Percentiles rank a stretch among this genome's conserved stretches.
phyloP scores from a whole-genome alignment of 2,329 filamentous ascomycete species.

The Colletotrichum tanaceti region DNA sequence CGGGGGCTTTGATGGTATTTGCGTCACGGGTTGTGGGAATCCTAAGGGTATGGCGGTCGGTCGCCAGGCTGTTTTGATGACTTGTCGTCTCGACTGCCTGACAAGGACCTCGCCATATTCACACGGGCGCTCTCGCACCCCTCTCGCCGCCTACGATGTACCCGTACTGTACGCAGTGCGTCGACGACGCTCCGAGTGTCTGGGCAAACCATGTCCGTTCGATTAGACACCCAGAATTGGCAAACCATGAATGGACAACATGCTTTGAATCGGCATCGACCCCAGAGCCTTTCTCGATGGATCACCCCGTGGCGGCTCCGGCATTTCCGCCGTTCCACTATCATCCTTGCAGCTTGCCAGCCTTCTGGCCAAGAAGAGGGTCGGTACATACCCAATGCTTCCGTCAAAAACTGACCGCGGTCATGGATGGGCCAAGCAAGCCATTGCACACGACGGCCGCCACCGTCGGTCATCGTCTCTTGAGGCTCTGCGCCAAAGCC shows the following conservation, averaged over 20 bases:
- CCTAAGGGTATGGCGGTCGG: constrained; percentile 16
- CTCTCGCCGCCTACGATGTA: background rate
- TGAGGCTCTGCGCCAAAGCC: background rate
- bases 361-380: constrained; percentile 4
- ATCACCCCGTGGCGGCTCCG: constrained; percentile 27
- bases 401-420: constrained; percentile 9
- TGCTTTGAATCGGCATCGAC: constrained; percentile 5
- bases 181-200: constrained; percentile 18
- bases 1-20: constrained; percentile 2
- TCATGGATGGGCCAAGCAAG: background rate
- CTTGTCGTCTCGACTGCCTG: constrained; percentile 5
- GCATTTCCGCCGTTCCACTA: constrained; percentile 39
- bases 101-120: constrained; percentile 7
- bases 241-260: constrained; percentile 12
- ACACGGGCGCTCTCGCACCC: constrained; percentile 8
- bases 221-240: constrained; percentile 12
- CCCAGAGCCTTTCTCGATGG: constrained; percentile 9
- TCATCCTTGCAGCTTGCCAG: constrained; percentile 25
- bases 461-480: background rate
- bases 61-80: constrained; percentile 6
- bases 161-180: constrained; percentile 12
- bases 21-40: constrained; percentile 4
- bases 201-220: constrained; percentile 24
- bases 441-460: constrained; percentile 11
- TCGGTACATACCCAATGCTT: constrained; percentile 13